These are phyloP conservation scores for Acer yangbiense DNA, from an alignment of 345 rosid species.

Conservation along the genomic window DNA sequence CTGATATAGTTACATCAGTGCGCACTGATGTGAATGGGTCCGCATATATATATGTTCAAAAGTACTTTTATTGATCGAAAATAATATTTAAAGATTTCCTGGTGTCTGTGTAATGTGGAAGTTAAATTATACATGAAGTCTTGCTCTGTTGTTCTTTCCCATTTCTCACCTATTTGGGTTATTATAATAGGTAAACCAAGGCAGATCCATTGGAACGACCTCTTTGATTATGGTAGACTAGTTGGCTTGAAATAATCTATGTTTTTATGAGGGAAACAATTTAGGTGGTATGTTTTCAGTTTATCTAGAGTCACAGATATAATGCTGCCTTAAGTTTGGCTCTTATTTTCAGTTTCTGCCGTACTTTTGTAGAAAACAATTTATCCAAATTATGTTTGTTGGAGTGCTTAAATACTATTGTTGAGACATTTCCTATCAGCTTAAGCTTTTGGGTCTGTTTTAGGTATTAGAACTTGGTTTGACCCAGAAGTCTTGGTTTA, in stretches of 20 bases:
- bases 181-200: background rate
- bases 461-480: too few species aligned
- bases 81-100: slow-evolving; percentile 2
- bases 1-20: too few species aligned
- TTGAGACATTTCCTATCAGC: too few species aligned
- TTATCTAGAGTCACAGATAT: background rate
- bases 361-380: background rate
- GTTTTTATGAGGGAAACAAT: background rate
- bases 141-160: background rate
- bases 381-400: background rate
- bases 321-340: background rate
- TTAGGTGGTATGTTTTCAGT: background rate
- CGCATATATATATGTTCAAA: background rate
- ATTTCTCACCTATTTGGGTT: background rate
- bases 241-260: slow-evolving; percentile 1
- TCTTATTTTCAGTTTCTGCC: background rate
- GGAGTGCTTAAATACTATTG: too few species aligned
- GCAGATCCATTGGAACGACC: background rate
- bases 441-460: too few species aligned
- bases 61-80: background rate
- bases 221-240: slow-evolving; percentile 7
- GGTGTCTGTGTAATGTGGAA: slow-evolving; percentile 5
- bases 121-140: background rate
- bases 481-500: too few species aligned
- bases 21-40: too few species aligned